Conservation (phyloP, 129 eudicot species). For the Tagetes patula region DNA sequence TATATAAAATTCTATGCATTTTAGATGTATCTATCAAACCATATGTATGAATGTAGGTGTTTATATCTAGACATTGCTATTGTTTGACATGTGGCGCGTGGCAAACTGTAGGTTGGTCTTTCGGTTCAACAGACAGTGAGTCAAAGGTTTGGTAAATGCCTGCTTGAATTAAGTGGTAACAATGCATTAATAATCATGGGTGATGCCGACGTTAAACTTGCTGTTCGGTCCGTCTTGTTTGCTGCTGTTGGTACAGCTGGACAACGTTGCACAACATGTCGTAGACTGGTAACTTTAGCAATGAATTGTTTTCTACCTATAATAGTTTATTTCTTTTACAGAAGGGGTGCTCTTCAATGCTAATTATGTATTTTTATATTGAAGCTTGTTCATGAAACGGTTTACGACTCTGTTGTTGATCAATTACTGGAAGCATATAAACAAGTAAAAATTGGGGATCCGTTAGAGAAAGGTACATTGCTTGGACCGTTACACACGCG, state of each 20-base stretch:
- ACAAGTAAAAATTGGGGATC: slow-evolving; percentile 93
- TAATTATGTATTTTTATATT: slow-evolving; percentile 8
- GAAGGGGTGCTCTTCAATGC: slow-evolving; percentile 8
- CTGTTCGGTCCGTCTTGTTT: slow-evolving; percentile 88
- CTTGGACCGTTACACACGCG: slow-evolving; percentile 94
- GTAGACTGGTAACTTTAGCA: slow-evolving; percentile 66
- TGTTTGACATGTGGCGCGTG: slow-evolving; percentile 16
- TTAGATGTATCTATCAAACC: neutral
- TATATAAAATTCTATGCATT: neutral
- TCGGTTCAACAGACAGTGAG: slow-evolving; percentile 87
- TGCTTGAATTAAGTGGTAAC: slow-evolving; percentile 94
- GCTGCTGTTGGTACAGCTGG: slow-evolving; percentile 99
- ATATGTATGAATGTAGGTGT: neutral
- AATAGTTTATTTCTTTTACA: neutral
- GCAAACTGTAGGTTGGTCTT: slow-evolving; percentile 66
- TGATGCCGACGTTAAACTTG: slow-evolving; percentile 87
- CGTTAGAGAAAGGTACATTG: slow-evolving; percentile 78
- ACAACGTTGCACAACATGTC: slow-evolving; percentile 98
- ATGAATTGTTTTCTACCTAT: neutral
- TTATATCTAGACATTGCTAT: slow-evolving; percentile 5
- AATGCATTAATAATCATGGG: slow-evolving; percentile 94
- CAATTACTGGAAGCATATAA: slow-evolving; percentile 73
- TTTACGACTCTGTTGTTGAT: slow-evolving; percentile 69
- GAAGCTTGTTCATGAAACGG: slow-evolving; percentile 89
- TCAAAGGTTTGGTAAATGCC: slow-evolving; percentile 88